These are phyloP conservation scores for Suhomyces emberorum DNA, from an alignment of 805 yeast genomes.

Conservation along the genomic window DNA sequence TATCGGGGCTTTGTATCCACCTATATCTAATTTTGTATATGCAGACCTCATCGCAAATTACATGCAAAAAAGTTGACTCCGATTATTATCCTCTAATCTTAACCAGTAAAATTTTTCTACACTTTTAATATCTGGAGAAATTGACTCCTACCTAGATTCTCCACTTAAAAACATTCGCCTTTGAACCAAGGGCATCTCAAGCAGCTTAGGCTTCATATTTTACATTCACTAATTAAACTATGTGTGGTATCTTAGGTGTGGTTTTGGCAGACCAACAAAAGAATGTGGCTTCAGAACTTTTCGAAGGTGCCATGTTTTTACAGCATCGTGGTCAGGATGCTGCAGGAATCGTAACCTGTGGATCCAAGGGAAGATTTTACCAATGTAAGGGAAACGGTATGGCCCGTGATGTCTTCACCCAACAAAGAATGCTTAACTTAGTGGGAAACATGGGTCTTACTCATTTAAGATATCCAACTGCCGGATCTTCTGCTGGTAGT, in stretches of 20 bases:
- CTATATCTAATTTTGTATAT: too few relatives aligned
- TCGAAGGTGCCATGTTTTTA: constrained; percentile 87
- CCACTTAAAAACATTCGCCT: too few relatives aligned
- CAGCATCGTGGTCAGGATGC: constrained; percentile 99
- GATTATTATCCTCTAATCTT: not conserved
- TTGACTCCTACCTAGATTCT: constrained; percentile 2
- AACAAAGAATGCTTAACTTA: constrained; percentile 68
- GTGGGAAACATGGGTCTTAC: constrained; percentile 95
- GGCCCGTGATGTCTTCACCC: constrained; percentile 97
- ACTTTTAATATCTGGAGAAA: constrained; percentile 2
- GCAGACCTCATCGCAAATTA: too few relatives aligned
- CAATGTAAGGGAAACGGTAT: constrained; percentile 99
- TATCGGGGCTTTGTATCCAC: too few relatives aligned
- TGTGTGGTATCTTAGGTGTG: constrained; percentile 96
- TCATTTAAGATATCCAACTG: constrained; percentile 95
- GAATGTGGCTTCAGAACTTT: constrained; percentile 82
- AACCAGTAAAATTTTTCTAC: constrained; percentile 1
- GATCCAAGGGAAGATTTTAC: constrained; percentile 85
- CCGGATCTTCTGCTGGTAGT: constrained; percentile 91
- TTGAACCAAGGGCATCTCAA: too few relatives aligned
- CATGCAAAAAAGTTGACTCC: too few relatives aligned
- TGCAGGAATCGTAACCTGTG: constrained; percentile 98
- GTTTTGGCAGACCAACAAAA: constrained; percentile 71
- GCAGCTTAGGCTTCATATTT: not conserved
- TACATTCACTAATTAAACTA: constrained; percentile 22